phyloP scores from a whole-genome alignment of 129 eudicot species.

The Lactuca sativa region DNA sequence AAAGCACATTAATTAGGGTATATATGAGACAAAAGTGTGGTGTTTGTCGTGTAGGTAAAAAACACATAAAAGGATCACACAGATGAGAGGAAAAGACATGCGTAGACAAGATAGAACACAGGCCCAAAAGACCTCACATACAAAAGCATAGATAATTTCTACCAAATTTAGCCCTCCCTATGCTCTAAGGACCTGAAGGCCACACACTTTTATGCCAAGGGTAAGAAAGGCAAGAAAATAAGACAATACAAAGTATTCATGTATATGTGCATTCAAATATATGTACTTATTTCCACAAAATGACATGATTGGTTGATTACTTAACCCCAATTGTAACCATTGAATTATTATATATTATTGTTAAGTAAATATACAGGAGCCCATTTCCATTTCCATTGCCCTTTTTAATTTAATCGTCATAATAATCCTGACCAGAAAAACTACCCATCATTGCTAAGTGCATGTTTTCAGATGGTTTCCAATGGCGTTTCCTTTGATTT shows the following conservation, averaged over 20 bases:
- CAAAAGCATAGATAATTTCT: not conserved
- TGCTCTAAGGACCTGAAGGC: not conserved
- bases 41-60: not conserved
- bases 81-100: not conserved
- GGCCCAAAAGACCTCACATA: not conserved
- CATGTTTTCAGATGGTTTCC: conserved; percentile 92
- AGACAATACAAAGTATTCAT: not conserved
- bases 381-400: not conserved
- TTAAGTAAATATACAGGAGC: not conserved
- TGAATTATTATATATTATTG: conserved; percentile 12
- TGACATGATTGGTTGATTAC: conserved; percentile 2
- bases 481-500: conserved; percentile 85
- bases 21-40: not conserved
- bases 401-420: conserved; percentile 39
- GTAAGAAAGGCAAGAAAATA: not conserved
- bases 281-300: conserved; percentile 5
- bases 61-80: not conserved
- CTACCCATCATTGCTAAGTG: conserved; percentile 78
- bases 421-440: conserved; percentile 60
- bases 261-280: not conserved
- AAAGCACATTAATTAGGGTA: not conserved
- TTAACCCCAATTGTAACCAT: not conserved
- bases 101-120: not conserved
- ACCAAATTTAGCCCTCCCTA: not conserved
- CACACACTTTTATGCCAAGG: not conserved